Conservation (phyloP, 164 flowering plant genomes). For the Annona cherimola region DNA sequence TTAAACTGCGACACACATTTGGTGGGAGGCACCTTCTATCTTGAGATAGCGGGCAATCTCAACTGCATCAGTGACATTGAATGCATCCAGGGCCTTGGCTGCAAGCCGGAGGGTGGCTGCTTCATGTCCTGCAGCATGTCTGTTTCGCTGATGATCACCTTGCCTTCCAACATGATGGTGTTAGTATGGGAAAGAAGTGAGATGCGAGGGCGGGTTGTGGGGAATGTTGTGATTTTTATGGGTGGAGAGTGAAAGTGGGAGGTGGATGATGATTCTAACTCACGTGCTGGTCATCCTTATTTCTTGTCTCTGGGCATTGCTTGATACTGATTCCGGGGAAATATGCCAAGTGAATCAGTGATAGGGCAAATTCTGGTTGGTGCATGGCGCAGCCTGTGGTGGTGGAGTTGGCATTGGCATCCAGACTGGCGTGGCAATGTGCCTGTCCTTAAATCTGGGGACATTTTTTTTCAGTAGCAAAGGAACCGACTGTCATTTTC, state of each 20-base stretch:
- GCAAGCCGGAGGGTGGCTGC: conserved; percentile 25
- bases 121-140: conserved; percentile 36
- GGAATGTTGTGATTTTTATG: not conserved
- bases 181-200: not conserved
- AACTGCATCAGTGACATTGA: conserved; percentile 25
- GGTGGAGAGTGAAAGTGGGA: not conserved
- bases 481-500: not conserved
- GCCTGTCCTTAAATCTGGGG: not conserved
- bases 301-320: not conserved
- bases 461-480: not conserved
- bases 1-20: no score
- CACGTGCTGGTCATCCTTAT: not conserved
- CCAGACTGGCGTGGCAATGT: not conserved
- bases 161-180: conserved; percentile 28
- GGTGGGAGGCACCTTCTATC: conserved; percentile 32
- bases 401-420: not conserved
- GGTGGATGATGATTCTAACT: not conserved
- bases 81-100: conserved; percentile 27
- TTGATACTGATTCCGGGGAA: not conserved
- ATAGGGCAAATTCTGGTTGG: not conserved
- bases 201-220: not conserved
- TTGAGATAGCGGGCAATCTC: conserved; percentile 59
- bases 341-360: not conserved
- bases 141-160: conserved; percentile 30
- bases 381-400: not conserved